phyloP scores from a whole-genome alignment of 2,329 filamentous ascomycete genomes.

The Clarireedia paspali region DNA sequence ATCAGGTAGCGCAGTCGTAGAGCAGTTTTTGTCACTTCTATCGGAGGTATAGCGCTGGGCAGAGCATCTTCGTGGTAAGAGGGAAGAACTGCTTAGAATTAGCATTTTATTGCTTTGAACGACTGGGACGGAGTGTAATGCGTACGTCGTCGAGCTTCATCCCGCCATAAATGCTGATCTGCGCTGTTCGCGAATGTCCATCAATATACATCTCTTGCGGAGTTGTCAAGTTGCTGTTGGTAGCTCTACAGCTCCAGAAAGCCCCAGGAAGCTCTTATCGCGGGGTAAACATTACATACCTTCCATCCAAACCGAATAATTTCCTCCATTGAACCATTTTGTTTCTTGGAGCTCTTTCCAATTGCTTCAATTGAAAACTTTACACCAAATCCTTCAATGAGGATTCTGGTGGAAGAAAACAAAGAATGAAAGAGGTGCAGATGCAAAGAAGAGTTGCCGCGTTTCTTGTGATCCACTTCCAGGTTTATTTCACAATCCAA shows the following conservation, averaged over 20 bases:
- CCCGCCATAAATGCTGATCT: slow-evolving; percentile 22
- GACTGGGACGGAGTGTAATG: not conserved
- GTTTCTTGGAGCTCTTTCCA: not conserved
- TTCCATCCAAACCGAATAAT: slow-evolving; percentile 26
- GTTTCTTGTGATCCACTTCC: not conserved
- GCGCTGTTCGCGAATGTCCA: not conserved
- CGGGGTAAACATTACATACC: slow-evolving; percentile 16
- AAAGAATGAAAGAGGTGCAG: not conserved
- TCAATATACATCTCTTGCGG: not conserved
- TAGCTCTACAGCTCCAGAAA: not conserved
- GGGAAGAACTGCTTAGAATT: slow-evolving; percentile 53
- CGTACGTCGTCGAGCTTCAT: slow-evolving; percentile 26
- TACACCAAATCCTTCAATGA: not conserved
- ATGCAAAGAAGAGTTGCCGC: not conserved
- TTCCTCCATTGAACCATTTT: slow-evolving; percentile 28
- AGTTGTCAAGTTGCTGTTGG: not conserved
- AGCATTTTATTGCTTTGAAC: not conserved
- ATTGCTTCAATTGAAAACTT: not conserved
- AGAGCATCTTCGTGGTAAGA: slow-evolving; percentile 49
- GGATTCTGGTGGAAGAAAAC: no score
- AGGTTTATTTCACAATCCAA: not conserved
- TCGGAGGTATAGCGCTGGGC: slow-evolving; percentile 61
- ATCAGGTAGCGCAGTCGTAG: slow-evolving; percentile 86
- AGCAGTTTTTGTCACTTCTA: slow-evolving; percentile 81
- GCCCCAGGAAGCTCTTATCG: not conserved